Percentiles rank a stretch among this genome's conserved stretches.
Evolutionary conservation across 805 yeast genomes (phyloP).

Genomic region (Metschnikowia cubensis): DNA sequence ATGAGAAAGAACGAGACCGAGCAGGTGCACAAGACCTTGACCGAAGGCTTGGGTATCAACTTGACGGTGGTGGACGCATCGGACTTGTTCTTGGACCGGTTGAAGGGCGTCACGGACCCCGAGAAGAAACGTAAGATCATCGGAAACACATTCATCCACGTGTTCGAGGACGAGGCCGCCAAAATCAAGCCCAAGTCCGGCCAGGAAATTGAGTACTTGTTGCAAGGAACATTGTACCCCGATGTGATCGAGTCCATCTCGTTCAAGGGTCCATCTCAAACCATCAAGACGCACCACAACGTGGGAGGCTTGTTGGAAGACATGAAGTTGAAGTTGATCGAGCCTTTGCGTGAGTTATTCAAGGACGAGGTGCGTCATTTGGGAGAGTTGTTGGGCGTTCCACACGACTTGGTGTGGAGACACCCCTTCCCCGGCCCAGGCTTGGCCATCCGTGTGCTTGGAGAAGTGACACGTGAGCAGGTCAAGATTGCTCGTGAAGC

Average conservation of each 20-base stretch:
- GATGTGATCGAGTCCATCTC: conserved; percentile 98
- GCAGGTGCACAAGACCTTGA: conserved; percentile 81
- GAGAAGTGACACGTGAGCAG: conserved; percentile 92
- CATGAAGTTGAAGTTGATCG: conserved; percentile 97
- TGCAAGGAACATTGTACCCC: conserved; percentile 97
- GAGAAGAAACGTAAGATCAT: conserved; percentile 98
- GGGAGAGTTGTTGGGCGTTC: conserved; percentile 92
- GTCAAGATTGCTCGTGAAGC: conserved; percentile 97
- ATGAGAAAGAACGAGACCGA: conserved; percentile 93
- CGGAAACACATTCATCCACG: conserved; percentile 96
- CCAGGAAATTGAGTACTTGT: conserved; percentile 83
- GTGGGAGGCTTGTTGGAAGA: conserved; percentile 97
- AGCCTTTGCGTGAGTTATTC: conserved; percentile 97
- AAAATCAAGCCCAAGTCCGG: conserved; percentile 86
- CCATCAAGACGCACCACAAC: conserved; percentile 98
- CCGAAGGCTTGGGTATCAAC: conserved; percentile 91
- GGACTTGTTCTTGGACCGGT: conserved; percentile 79
- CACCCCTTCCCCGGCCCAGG: conserved; percentile 99
- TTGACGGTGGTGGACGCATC: conserved; percentile 92
- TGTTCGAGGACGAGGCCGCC: conserved; percentile 94
- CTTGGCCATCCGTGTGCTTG: conserved; percentile 95
- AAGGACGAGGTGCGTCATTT: conserved; percentile 97
- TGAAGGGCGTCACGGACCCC: conserved; percentile 95
- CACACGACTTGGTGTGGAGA: conserved; percentile 98
- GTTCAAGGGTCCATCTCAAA: conserved; percentile 99